Base-by-base conservation (phyloP, 139 green algal species). In the Gonium pectorale region DNA sequence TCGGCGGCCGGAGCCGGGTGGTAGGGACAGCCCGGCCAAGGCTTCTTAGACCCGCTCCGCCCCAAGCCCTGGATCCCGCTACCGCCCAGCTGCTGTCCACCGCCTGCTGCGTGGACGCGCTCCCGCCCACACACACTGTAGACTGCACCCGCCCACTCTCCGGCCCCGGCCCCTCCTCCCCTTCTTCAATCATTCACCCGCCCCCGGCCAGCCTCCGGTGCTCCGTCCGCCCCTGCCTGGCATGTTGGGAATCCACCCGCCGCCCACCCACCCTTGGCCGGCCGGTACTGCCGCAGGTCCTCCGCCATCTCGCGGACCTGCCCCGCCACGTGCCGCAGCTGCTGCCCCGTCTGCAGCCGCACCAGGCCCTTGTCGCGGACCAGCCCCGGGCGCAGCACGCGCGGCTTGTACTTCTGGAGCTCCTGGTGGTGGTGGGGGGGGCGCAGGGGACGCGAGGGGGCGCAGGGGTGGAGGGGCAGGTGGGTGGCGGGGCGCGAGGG, bases 351-450 rank as follows among this genome's bases (percentile, higher is more conserved):
- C 46, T 35, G 46, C 31, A 49, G 46, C 46, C 31, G 35, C 29
- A 64, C 40, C 0, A 11, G 7, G 64, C 79, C 79, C 46, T 67
- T 67, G 64, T 85, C 79, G 1, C 3, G 27, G 33, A 77, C 13
- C 46, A 85, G 49, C 4, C 64, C 79, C 3, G 35, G 35, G 2
- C 64, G 64, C 27, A 78, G 64, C 64, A 46, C 46, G 2, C 79
- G 79, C 26, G 79, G 79, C 64, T 77, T 77, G 64, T 85, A 85
- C 79, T 85, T 85, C 79, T 85, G 79, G 49, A 85, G 29, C 64
- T 85, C 79, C 64, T 77, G 44, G 1, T 13, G 9, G 19, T 22
- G 24, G 40, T 11, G 67, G 40, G 40, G 26, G 2, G 22, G 5
- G 7, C 40, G 22, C 7, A 21, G 49, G 49, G 13, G 49, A 56